Evolutionary conservation across 1,284 basidiomycete species (phyloP), one percentile per base, ranked within the genome.

Genomic region (Irpex sp.): DNA sequence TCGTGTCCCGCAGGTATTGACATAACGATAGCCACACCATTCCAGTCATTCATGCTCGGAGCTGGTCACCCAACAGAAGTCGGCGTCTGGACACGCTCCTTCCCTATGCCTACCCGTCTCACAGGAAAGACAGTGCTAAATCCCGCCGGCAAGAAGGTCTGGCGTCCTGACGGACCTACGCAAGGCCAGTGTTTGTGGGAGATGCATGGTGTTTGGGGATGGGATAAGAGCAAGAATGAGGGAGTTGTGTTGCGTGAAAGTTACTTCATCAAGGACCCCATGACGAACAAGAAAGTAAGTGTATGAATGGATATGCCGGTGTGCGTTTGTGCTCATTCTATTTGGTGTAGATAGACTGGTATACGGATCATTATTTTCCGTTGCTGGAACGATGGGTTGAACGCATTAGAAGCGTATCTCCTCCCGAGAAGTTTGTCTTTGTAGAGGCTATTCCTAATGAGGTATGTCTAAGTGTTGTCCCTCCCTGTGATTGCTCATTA

Each of bases 131-230:
- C 77, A 1, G 68, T 88, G 2, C 75, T 93, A 9, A 93, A 93
- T 68, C 69, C 80, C 0, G 72, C 79, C 0, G 80, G 83, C 7
- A 81, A 79, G 37, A 85, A 81, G 54, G 92, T 82, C 1, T 95
- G 90, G 95, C 81, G 78, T 53, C 72, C 74, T 0, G 85, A 91
- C 68, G 92, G 92, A 0, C 89, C 89, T 15, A 89, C 89, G 0
- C 67, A 76, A 51, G 91, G 89, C 13, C 72, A 81, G 64, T 98
- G 95, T 71, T 70, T 95, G 0, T 98, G 95, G 95, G 88, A 93
- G 69, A 84, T 89, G 77, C 95, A 98, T 68, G 94, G 93, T 11
- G 93, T 98, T 0, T 99, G 97, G 97, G 85, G 88, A 1, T 98
- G 92, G 91, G 90, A 95, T 70, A 79, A 77, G 8, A 78, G 80